Evolutionary conservation across 192 early-diverging fungal species (phyloP), one percentile per base, ranked within the genome.

Genomic region (Dispira simplex): DNA sequence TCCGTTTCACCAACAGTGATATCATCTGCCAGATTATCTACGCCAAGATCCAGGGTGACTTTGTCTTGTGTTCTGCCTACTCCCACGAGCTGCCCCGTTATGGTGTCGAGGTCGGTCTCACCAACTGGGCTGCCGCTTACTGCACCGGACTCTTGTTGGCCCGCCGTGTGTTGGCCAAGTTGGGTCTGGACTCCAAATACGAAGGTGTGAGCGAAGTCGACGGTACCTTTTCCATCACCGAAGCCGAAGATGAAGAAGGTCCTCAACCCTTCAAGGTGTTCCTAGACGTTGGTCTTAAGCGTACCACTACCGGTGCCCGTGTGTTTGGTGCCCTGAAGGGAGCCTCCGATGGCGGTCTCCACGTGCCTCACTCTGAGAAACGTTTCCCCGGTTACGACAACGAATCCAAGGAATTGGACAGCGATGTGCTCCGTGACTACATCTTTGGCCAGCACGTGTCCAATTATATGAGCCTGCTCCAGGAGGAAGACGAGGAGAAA

Each of bases 61-160:
- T 90, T 71, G 91, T 99, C 68, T 82, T 99, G 66, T 77, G 86
- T 68, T 85, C 93, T 65, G 96, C 96, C 65, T 97, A 99, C 79
- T 69, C 94, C 58, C 96, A 97, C 77, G 96, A 99, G 77, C 88
- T 99, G 65, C 90, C 90, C 70, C 79, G 80, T 73, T 99, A 89
- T 77, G 94, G 94, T 68, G 79, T 99, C 81, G 87, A 91, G 81
- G 84, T 91, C 79, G 96, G 96, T 85, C 82, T 99, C 77, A 99
- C 96, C 84, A 99, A 99, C 91, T 99, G 94, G 94, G 85, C 96
- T 71, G 93, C 96, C 65, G 90, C 96, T 68, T 99, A 99, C 81
- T 82, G 86, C 72, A 99, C 96, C 65, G 96, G 96, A 85, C 87
- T 99, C 63, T 83, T 99, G 43, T 81, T 90, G 55, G 94, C 96